These are phyloP conservation scores for Tulasnella sp. DNA, from an alignment of 768 basidiomycete species.

Conservation along the genomic window DNA sequence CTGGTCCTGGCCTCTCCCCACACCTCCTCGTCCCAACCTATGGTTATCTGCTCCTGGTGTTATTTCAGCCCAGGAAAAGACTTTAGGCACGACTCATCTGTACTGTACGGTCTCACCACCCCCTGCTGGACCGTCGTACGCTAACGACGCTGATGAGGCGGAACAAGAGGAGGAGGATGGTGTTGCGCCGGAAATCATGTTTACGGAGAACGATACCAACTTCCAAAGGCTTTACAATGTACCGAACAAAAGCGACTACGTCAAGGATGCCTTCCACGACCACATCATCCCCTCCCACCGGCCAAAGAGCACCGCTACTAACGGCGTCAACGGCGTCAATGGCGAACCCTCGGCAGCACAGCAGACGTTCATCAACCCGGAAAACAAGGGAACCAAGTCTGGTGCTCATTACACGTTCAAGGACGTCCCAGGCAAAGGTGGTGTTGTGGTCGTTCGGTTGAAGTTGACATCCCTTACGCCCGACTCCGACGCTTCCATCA, in stretches of 20 bases:
- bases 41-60: conserved; percentile 42
- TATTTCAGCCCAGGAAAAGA: conserved; percentile 64
- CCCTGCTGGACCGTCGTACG: conserved; percentile 67
- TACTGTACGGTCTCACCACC: conserved; percentile 91
- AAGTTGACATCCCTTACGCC: conserved; percentile 77
- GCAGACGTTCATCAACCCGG: conserved; percentile 67
- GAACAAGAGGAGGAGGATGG: conserved; percentile 39
- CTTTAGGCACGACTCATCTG: conserved; percentile 66
- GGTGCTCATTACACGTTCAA: conserved; percentile 86
- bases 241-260: conserved; percentile 69
- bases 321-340: neutral
- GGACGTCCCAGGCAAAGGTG: conserved; percentile 82
- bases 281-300: conserved; percentile 87
- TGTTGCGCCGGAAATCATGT: conserved; percentile 77
- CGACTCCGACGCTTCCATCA: conserved; percentile 67
- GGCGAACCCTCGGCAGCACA: neutral
- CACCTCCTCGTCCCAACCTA: conserved; percentile 52
- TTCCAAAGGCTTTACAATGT: conserved; percentile 85
- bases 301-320: conserved; percentile 35
- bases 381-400: conserved; percentile 80
- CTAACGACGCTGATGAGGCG: conserved; percentile 32
- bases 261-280: conserved; percentile 98
- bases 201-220: conserved; percentile 98
- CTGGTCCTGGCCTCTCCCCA: conserved; percentile 80
- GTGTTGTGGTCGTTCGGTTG: conserved; percentile 88